Conservation (phyloP, 306 rosid genomes). For the Gleditsia sinensis region DNA sequence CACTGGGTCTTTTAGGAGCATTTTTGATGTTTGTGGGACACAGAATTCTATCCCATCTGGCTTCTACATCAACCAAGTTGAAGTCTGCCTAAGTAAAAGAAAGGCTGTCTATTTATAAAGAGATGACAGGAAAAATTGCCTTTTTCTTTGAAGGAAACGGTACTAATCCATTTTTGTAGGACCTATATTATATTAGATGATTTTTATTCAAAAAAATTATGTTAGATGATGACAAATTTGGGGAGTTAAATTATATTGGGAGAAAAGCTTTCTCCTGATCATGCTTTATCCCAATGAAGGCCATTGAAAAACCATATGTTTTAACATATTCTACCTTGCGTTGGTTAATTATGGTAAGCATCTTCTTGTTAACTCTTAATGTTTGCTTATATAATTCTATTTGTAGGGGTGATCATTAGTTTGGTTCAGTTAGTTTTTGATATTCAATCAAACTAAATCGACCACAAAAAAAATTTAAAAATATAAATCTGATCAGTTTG, state of each 20-base stretch:
- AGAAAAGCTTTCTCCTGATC: constrained; percentile 8
- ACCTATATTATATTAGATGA: constrained; percentile 30
- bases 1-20: constrained; percentile 72
- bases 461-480: too few species aligned
- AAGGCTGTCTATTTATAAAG: constrained; percentile 36
- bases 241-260: not conserved
- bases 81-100: constrained; percentile 73
- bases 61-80: constrained; percentile 81
- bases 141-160: constrained; percentile 25
- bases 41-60: constrained; percentile 79
- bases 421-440: too few species aligned
- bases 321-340: not conserved
- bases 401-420: too few species aligned
- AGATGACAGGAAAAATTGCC: constrained; percentile 8
- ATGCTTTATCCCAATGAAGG: constrained; percentile 18
- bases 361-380: too few species aligned
- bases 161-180: constrained; percentile 53
- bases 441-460: too few species aligned
- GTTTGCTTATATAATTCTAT: too few species aligned
- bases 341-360: not conserved
- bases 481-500: too few species aligned
- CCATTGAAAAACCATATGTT: not conserved
- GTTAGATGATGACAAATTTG: constrained; percentile 27
- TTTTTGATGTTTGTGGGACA: constrained; percentile 84
- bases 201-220: too few species aligned